Evolutionary conservation across 2,329 filamentous ascomycete genomes (phyloP).

Genomic region (Graphiopsis chlorocephala): DNA sequence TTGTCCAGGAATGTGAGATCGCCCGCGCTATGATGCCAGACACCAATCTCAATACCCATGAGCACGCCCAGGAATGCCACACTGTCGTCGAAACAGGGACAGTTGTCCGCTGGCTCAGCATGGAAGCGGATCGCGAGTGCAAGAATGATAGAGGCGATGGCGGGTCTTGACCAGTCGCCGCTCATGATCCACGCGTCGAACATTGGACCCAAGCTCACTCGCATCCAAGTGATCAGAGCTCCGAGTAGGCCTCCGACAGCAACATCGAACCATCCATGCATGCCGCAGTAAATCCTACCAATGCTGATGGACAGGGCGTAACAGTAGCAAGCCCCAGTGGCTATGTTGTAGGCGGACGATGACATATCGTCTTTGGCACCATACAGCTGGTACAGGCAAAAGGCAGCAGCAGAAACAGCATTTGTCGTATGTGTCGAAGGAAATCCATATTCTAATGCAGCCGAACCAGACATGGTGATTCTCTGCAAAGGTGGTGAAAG

Average conservation of each 20-base stretch:
- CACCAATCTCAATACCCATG: constrained; percentile 77
- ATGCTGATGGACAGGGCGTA: constrained; percentile 88
- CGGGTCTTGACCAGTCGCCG: constrained; percentile 62
- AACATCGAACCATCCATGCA: constrained; percentile 97
- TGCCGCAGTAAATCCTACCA: constrained; percentile 92
- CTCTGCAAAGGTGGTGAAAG: constrained; percentile 87
- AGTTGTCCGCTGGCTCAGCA: constrained; percentile 93
- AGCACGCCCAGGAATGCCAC: constrained; percentile 89
- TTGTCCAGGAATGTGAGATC: constrained; percentile 16
- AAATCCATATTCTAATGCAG: constrained; percentile 93
- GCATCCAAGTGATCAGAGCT: constrained; percentile 57
- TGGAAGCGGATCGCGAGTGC: constrained; percentile 75
- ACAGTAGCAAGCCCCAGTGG: constrained; percentile 64
- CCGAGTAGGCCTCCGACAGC: constrained; percentile 76
- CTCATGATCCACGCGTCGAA: constrained; percentile 71
- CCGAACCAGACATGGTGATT: constrained; percentile 96
- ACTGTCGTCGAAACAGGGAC: constrained; percentile 94
- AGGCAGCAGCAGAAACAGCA: constrained; percentile 88
- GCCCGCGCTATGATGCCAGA: constrained; percentile 67
- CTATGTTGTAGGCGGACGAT: constrained; percentile 43
- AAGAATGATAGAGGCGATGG: constrained; percentile 63
- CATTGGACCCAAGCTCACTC: constrained; percentile 53
- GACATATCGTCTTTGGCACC: constrained; percentile 60
- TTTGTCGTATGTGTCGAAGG: constrained; percentile 97
- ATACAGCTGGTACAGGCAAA: constrained; percentile 69